A percentile compares a stretch with the other conserved stretches of the same genome.
Conservation (phyloP, 805 yeast genomes). For the Yarrowia phangngaensis region DNA sequence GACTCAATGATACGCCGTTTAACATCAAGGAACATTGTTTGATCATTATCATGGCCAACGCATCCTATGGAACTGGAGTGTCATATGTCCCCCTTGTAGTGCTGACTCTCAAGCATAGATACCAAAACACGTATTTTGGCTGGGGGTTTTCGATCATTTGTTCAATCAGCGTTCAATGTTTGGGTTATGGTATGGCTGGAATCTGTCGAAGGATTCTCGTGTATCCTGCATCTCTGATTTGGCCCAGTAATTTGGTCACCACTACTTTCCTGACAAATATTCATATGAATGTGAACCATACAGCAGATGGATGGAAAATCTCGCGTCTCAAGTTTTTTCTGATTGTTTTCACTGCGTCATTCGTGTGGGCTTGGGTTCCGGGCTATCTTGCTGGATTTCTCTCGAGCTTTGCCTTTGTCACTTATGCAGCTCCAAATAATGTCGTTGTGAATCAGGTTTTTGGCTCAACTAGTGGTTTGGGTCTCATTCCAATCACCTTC, state of each 20-base stretch:
- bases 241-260: constrained; percentile 66
- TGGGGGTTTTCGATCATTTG: constrained; percentile 55
- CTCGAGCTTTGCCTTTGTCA: constrained; percentile 55
- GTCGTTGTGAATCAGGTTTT: constrained; percentile 60
- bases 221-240: constrained; percentile 60
- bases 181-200: constrained; percentile 70
- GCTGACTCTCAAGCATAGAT: constrained; percentile 50
- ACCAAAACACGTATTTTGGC: constrained; percentile 43
- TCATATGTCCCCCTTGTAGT: constrained; percentile 59
- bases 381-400: constrained; percentile 57
- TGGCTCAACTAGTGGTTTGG: constrained; percentile 60
- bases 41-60: constrained; percentile 52
- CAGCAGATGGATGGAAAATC: constrained; percentile 59
- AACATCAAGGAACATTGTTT: constrained; percentile 61
- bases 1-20: constrained; percentile 59
- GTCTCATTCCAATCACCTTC: constrained; percentile 61
- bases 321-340: constrained; percentile 51
- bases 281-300: constrained; percentile 48
- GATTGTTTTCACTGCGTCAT: constrained; percentile 42
- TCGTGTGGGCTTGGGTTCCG: constrained; percentile 58
- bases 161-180: constrained; percentile 54
- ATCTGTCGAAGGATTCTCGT: constrained; percentile 56
- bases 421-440: constrained; percentile 62
- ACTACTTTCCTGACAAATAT: constrained; percentile 55
- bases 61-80: constrained; percentile 44